Evolutionary conservation across 2,329 filamentous ascomycete species (phyloP), one percentile per base, ranked within the genome.

Genomic region (Xylariaceae sp.): DNA sequence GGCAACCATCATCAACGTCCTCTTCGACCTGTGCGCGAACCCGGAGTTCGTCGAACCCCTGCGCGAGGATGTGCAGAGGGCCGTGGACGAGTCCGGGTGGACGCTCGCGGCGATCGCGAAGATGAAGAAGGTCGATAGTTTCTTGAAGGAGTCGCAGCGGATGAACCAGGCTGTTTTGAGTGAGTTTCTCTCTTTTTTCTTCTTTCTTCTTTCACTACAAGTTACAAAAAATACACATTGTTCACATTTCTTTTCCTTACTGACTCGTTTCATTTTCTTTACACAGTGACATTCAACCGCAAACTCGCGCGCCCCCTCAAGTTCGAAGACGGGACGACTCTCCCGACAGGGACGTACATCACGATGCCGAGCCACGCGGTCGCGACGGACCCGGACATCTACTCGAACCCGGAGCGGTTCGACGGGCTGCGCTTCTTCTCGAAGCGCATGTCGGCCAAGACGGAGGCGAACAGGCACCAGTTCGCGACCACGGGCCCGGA

Each of bases 111-210:
- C 9, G 12, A 46, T 48, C 33, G 46, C 46, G 27, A 48, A 46
- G 38, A 48, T 48, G 46, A 48, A 48, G 43, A 48, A 41, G 31
- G 11, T 48, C 21, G 46, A 48, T 31, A 48, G 46, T 30, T 48
- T 48, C 34, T 46, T 48, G 46, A 48, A 48, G n/a, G 45, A 47
- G 28, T 49, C 46, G 2, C 46, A 49, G 44, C 46, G 46, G 5
- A 44, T 49, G 46, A 49, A 49, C 46, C 46, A 49, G 18, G 39
- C 46, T 5, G 44, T 44, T 29, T 35, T 49, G 38, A 47, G 46
- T 49, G 41, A 49, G 44, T 45, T 9, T n/a, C 13, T n/a, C 15
- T 9, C 29, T 14, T 37, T 5, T 21, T 15, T 24, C 6, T 14
- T 16, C 19, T 11, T 24, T 9, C 23, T 15, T 16, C 24, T 21